Evolutionary conservation across 225 moss, liverwort and hornwort genomes (phyloP).

Genomic region (Rhytidiadelphus loreus): DNA sequence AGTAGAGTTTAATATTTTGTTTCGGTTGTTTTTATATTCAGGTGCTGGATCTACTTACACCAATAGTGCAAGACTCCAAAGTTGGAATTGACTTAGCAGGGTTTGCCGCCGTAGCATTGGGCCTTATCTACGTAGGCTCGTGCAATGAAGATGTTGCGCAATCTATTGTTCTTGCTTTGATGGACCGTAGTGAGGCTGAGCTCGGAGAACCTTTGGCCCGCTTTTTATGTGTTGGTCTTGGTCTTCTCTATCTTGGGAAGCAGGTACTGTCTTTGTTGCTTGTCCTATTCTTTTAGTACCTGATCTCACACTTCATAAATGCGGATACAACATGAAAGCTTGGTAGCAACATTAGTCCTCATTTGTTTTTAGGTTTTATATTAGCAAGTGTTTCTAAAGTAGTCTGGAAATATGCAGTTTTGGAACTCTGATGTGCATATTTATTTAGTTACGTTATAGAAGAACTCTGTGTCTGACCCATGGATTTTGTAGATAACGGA

Average conservation of each 20-base stretch:
- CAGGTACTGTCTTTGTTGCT: conserved; percentile 40
- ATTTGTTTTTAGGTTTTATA: background rate
- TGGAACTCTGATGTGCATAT: background rate
- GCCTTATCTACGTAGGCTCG: conserved; percentile 88
- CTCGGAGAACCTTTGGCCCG: conserved; percentile 94
- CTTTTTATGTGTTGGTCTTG: conserved; percentile 94
- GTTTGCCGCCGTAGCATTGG: conserved; percentile 89
- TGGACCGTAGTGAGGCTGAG: conserved; percentile 91
- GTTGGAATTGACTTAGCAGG: conserved; percentile 79
- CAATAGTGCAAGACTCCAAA: conserved; percentile 82
- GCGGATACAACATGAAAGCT: background rate
- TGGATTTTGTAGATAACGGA: background rate
- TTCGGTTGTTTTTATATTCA: conserved; percentile 8
- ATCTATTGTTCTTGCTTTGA: conserved; percentile 86
- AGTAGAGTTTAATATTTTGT: background rate
- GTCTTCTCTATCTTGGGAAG: conserved; percentile 92
- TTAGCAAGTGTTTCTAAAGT: background rate
- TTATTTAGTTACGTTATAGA: background rate
- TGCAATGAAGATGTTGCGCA: conserved; percentile 91
- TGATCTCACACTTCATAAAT: background rate
- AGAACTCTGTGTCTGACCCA: background rate
- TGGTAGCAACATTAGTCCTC: background rate
- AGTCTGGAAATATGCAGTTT: background rate
- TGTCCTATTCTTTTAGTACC: background rate
- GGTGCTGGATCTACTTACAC: conserved; percentile 90